These are phyloP conservation scores for Hylodesmum podocarpum DNA, from an alignment of 306 rosid species.

Conservation along the genomic window DNA sequence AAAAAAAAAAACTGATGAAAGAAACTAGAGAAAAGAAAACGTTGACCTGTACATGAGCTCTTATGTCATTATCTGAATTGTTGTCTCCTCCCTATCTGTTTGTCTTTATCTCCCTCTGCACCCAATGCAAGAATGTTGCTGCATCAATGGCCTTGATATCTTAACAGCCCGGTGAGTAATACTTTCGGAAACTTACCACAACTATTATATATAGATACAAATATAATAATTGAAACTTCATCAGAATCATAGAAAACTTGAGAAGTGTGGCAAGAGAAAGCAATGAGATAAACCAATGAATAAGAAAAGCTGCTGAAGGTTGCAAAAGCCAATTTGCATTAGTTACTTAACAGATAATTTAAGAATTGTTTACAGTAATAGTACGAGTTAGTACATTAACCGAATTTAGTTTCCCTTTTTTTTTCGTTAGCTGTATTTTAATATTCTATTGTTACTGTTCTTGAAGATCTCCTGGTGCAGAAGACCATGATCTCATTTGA, in stretches of 20 bases:
- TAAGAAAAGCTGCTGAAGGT: neutral
- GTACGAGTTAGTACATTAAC: neutral
- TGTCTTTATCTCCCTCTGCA: neutral
- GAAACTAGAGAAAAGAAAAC: neutral
- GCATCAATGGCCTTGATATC: neutral
- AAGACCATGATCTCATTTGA: neutral
- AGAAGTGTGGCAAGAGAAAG: neutral
- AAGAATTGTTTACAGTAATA: neutral
- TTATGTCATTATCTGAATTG: neutral
- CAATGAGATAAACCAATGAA: neutral
- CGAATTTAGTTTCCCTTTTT: neutral
- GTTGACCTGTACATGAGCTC: neutral
- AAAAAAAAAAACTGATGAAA: neutral
- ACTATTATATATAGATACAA: neutral
- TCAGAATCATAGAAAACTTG: slow-evolving; percentile 3
- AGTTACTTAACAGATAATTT: neutral
- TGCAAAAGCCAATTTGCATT: neutral
- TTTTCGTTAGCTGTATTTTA: no score
- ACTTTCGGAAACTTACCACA: neutral
- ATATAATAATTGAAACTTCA: neutral
- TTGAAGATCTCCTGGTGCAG: neutral
- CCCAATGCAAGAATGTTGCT: neutral
- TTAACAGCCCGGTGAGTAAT: neutral
- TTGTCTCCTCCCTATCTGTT: neutral
- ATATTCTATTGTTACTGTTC: neutral